Evolutionary conservation across 2,329 filamentous ascomycete genomes (phyloP).

Genomic region (Zymoseptoria ardabiliae): DNA sequence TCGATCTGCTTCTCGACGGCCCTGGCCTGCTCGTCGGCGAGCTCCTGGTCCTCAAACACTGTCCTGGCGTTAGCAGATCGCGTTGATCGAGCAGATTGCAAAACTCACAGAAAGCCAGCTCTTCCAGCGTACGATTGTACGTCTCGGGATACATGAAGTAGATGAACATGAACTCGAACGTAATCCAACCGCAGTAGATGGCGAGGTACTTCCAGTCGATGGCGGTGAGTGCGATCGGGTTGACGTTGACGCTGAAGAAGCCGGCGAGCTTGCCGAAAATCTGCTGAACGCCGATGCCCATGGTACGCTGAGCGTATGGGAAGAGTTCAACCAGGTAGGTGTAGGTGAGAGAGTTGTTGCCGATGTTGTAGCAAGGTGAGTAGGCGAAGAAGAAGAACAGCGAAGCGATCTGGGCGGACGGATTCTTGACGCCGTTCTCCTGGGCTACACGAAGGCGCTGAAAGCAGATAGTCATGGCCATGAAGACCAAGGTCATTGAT

Average conservation of each 20-base stretch:
- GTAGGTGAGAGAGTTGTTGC: conserved; percentile 60
- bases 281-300: conserved; percentile 53
- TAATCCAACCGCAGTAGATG: conserved; percentile 38
- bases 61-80: neutral
- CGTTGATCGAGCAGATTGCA: neutral
- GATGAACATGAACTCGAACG: conserved; percentile 36
- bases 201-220: conserved; percentile 40
- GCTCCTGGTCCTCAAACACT: conserved; percentile 24
- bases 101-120: conserved; percentile 39
- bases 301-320: conserved; percentile 50
- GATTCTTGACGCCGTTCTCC: conserved; percentile 25
- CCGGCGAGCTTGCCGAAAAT: conserved; percentile 45
- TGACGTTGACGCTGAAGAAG: conserved; percentile 45
- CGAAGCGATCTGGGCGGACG: conserved; percentile 34
- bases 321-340: conserved; percentile 55
- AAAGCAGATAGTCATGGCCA: conserved; percentile 35
- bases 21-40: conserved; percentile 28
- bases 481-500: conserved; percentile 40
- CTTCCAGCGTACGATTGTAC: conserved; percentile 36
- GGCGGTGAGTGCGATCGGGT: conserved; percentile 39
- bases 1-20: conserved; percentile 21
- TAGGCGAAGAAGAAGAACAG: conserved; percentile 43
- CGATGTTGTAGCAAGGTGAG: conserved; percentile 54
- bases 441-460: conserved; percentile 29
- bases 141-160: conserved; percentile 43